Evolutionary conservation across 225 moss, liverwort and hornwort species (phyloP).

Genomic region (Polytrichum commune): DNA sequence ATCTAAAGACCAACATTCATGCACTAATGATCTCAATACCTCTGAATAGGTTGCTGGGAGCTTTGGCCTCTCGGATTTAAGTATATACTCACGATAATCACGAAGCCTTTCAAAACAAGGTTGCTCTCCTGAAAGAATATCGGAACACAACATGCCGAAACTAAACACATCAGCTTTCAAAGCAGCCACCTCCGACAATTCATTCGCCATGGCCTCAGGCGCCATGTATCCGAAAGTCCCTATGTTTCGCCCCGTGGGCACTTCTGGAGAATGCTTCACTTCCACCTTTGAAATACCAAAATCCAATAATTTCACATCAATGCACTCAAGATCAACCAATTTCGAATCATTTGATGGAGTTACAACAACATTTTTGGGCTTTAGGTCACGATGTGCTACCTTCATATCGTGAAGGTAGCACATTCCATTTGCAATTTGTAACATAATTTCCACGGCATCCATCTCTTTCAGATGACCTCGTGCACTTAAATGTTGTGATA

Average conservation of each 20-base stretch:
- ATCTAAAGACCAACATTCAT: not conserved
- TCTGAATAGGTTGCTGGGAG: not conserved
- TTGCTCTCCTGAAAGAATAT: not conserved
- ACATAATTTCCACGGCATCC: not conserved
- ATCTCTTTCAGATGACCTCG: not conserved
- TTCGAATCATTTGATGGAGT: not conserved
- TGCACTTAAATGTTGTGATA: not conserved
- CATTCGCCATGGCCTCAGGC: not conserved
- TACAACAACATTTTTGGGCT: constrained; percentile 4
- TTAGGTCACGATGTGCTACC: constrained; percentile 7
- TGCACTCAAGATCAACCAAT: not conserved
- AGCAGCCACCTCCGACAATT: not conserved
- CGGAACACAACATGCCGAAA: not conserved
- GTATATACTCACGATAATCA: too few species aligned
- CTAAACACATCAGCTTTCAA: not conserved
- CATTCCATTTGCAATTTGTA: constrained; percentile 12
- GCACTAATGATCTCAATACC: not conserved
- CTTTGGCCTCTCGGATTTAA: not conserved
- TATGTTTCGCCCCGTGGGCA: not conserved
- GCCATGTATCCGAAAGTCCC: constrained; percentile 5
- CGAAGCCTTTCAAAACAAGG: not conserved
- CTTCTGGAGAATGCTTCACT: not conserved
- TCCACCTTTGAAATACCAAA: constrained; percentile 8
- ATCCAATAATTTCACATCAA: not conserved
- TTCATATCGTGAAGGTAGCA: constrained; percentile 4